These are phyloP conservation scores for Forsythia suspensa DNA, from an alignment of 257 asterid species.

Conservation along the genomic window DNA sequence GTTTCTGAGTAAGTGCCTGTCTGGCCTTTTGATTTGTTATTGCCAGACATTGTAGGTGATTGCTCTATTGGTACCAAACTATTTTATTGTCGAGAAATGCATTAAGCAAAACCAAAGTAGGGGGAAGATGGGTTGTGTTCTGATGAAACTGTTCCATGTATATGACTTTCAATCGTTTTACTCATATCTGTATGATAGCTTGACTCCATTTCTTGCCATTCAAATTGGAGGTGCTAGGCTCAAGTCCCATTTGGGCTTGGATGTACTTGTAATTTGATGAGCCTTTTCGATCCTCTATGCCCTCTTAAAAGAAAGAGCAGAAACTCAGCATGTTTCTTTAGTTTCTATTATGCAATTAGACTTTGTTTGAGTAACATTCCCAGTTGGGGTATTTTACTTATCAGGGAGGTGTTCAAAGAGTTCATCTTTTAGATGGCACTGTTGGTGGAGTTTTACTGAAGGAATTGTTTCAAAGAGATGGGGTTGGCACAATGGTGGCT, in stretches of 20 bases:
- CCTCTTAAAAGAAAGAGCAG: neutral
- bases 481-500: constrained; percentile 97
- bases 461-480: constrained; percentile 91
- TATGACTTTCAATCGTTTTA: neutral
- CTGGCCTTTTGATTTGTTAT: neutral
- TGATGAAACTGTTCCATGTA: neutral
- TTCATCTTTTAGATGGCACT: constrained; percentile 92
- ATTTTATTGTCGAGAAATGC: neutral
- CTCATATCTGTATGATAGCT: neutral
- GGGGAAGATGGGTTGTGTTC: neutral
- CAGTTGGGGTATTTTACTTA: neutral
- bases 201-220: neutral
- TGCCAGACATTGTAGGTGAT: constrained; percentile 6
- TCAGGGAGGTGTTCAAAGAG: constrained; percentile 97
- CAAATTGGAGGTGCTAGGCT: constrained; percentile 6
- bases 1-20: neutral
- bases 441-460: constrained; percentile 83
- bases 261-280: neutral
- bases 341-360: neutral
- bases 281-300: constrained; percentile 2
- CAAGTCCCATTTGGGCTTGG: constrained; percentile 9
- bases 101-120: neutral
- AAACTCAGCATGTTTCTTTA: neutral
- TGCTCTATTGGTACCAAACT: neutral
- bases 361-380: neutral